Evolutionary conservation across 768 basidiomycete species (phyloP).

Genomic region (Cyclocybe aegerita): DNA sequence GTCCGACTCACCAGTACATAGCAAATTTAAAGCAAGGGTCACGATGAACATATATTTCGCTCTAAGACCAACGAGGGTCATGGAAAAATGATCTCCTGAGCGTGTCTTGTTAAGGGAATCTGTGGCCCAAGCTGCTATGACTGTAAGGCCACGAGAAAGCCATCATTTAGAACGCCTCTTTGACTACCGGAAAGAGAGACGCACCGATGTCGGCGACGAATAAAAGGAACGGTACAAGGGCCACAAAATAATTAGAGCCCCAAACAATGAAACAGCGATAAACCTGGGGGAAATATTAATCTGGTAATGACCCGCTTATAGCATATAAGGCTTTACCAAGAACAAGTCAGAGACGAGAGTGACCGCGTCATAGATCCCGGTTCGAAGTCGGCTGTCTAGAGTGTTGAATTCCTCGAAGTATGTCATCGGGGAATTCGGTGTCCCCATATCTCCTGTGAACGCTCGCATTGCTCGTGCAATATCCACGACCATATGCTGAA

Average conservation of each 20-base stretch:
- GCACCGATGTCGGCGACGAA: constrained; percentile 9
- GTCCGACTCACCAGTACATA: neutral
- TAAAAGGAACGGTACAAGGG: constrained; percentile 11
- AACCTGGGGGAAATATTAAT: constrained; percentile 7
- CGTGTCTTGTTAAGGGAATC: neutral
- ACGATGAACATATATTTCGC: constrained; percentile 1
- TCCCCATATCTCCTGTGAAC: neutral
- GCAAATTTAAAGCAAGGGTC: neutral
- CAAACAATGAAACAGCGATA: constrained; percentile 21
- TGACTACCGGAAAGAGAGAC: neutral
- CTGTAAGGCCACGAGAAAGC: neutral
- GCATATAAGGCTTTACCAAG: neutral
- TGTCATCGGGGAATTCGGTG: neutral
- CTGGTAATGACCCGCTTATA: too few species aligned
- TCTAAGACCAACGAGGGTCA: neutral
- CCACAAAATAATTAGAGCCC: constrained; percentile 10
- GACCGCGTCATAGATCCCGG: neutral
- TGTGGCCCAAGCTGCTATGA: neutral
- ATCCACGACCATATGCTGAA: neutral
- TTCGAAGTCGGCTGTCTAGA: neutral
- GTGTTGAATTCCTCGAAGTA: neutral
- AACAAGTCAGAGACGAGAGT: neutral
- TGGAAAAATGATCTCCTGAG: neutral
- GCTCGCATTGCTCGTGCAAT: neutral
- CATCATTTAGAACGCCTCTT: neutral